Evolutionary conservation across 139 green algal species (phyloP), one percentile per base, ranked within the genome.

Genomic region (Chlorella sp.): DNA sequence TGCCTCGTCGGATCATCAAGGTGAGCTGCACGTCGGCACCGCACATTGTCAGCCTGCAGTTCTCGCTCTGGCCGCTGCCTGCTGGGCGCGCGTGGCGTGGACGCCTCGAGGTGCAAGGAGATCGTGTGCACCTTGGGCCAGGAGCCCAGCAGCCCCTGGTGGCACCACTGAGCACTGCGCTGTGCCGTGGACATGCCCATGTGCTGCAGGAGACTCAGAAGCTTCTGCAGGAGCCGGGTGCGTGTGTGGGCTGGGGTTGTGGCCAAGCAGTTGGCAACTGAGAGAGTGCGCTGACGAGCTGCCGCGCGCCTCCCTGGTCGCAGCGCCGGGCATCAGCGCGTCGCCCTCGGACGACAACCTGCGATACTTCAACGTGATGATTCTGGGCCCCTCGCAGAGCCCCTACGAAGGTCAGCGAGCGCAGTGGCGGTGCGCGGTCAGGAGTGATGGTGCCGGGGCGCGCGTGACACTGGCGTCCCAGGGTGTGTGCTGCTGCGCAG

Each of bases 351-450:
- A 99, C 70, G 93, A 98, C 24, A 99, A 99, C 78, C 68, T 98
- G 31, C 88, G 96, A 0, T 96, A 99, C 69, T 99, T 99, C 71
- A 97, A 96, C 77, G 95, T 99, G 2, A 97, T 98, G 84, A 97
- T 99, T 26, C 31, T 94, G 35, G 96, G 96, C 0, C 96, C 96
- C 0, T 69, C 84, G 26, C 81, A 89, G 55, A 97, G 91, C 17
- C 93, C 96, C 0, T 99, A 99, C 72, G 92, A 99, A 84, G 94
- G 92, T 92, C 49, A 10, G 82, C 36, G n/a, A 29, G n/a, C n/a
- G n/a, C n/a, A n/a, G n/a, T n/a, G n/a, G n/a, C n/a, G n/a, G n/a
- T n/a, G n/a, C n/a, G n/a, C n/a, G n/a, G n/a, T n/a, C n/a, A n/a
- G n/a, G n/a, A n/a, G n/a, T n/a, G n/a, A n/a, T n/a, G n/a, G n/a